Base-by-base conservation (phyloP, 768 basidiomycete genomes). In the Aureoboletus auriporus region DNA sequence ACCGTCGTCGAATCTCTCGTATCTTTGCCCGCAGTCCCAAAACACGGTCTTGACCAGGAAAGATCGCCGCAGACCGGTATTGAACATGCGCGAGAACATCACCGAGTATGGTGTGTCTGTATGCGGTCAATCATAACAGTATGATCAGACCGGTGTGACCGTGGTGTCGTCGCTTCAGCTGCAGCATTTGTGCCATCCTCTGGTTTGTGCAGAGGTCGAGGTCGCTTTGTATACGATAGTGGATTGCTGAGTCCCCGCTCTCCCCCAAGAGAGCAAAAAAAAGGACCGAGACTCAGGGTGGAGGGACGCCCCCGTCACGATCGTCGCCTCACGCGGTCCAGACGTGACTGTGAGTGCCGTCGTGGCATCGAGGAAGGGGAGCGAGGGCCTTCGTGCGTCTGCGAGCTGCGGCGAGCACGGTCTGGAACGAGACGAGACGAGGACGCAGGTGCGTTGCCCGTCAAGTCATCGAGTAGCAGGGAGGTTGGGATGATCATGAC, bases 41-140 rank as follows among this genome's bases (percentile, higher is more conserved):
- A 92, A 92, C 36, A 75, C 77, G 38, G 84, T 84, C 84, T 66
- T 80, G 75, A 59, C 82, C 69, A 16, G 75, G 74, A 28, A 69
- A 14, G 58, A 92, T 92, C 6, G 85, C 84, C 14, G 79, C 81
- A 47, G 80, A 83, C 68, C 89, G 85, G 44, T 89, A 79, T 58
- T 82, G 80, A 20, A 90, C 89, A 13, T 76, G 74, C 0, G 89
- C 89, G 17, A 91, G 78, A 1, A 86, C 86, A 4, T 89, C 90
- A 30, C 90, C 89, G 30, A 89, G 89, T 59, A 75, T 84, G 5
- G 82, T 72, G 26, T 88, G 78, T 45, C 68, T 58, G 49, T 41
- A 42, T 58, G 43, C 8, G 47, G 12, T 23, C 51, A 49, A 36
- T 55, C 55, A 5, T 45, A 48, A 37, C 48, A 17, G 44, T 34